Evolutionary conservation across 1,284 basidiomycete genomes (phyloP).

Genomic region (Irpex lacteus): DNA sequence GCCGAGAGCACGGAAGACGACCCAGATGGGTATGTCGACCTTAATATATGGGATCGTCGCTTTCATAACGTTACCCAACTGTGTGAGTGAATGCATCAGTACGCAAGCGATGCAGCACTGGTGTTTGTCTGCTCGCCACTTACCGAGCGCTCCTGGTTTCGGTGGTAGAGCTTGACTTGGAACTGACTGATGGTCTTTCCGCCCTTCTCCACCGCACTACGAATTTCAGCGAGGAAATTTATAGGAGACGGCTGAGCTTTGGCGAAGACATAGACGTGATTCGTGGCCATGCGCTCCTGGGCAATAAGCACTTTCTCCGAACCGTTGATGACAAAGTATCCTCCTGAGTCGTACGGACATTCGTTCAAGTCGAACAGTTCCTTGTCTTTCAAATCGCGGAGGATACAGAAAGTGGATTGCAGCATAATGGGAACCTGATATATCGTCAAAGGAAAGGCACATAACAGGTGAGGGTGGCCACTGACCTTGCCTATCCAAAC

Average conservation of each 20-base stretch:
- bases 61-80: constrained; percentile 94
- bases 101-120: constrained; percentile 7
- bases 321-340: constrained; percentile 99
- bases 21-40: constrained; percentile 98
- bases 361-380: constrained; percentile 92
- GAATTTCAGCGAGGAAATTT: constrained; percentile 95
- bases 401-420: constrained; percentile 92
- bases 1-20: constrained; percentile 97
- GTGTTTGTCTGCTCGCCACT: constrained; percentile 28
- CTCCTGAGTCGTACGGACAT: constrained; percentile 97
- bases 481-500: constrained; percentile 95
- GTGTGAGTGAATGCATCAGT: background rate
- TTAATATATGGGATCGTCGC: constrained; percentile 98
- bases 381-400: constrained; percentile 76
- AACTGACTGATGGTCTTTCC: constrained; percentile 99
- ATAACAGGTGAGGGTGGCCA: constrained; percentile 11
- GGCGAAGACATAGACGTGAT: constrained; percentile 99
- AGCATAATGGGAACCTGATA: constrained; percentile 95
- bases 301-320: constrained; percentile 99
- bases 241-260: constrained; percentile 97
- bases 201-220: constrained; percentile 96
- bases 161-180: constrained; percentile 96
- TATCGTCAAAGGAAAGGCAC: constrained; percentile 5
- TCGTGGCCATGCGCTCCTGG: constrained; percentile 99
- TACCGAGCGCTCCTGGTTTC: constrained; percentile 84